Evolutionary conservation across 306 rosid species (phyloP).

Genomic region (Trifolium repens): DNA sequence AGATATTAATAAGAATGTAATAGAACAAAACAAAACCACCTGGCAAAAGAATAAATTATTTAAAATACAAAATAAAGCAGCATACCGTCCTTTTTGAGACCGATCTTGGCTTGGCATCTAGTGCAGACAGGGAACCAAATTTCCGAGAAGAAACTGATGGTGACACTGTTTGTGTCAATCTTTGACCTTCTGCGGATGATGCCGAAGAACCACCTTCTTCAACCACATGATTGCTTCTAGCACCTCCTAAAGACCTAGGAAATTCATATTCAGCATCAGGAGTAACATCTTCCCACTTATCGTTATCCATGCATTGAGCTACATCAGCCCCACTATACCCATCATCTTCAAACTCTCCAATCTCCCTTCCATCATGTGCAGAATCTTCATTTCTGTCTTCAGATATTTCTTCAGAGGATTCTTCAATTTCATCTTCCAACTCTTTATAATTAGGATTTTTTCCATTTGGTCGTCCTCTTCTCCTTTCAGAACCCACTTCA

Average conservation of each 20-base stretch:
- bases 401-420: constrained; percentile 86
- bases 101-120: constrained; percentile 85
- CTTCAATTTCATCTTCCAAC: constrained; percentile 82
- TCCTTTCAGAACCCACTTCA: constrained; percentile 84
- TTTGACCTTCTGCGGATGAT: constrained; percentile 75
- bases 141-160: constrained; percentile 85
- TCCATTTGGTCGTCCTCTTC: constrained; percentile 86
- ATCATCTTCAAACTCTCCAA: constrained; percentile 87
- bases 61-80: constrained; percentile 42
- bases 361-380: constrained; percentile 82
- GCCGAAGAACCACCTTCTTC: constrained; percentile 83
- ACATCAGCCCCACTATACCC: constrained; percentile 73
- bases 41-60: constrained; percentile 36
- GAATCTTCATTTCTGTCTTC: constrained; percentile 86
- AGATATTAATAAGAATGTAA: constrained; percentile 46
- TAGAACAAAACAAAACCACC: constrained; percentile 37
- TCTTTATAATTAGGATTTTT: constrained; percentile 84
- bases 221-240: constrained; percentile 55
- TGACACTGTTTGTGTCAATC: constrained; percentile 60
- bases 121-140: constrained; percentile 89
- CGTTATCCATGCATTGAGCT: constrained; percentile 54
- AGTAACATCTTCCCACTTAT: constrained; percentile 64
- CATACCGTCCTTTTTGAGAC: constrained; percentile 73
- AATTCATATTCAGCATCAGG: constrained; percentile 65
- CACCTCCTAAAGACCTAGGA: constrained; percentile 60